phyloP scores from a whole-genome alignment of 225 moss, liverwort and hornwort genomes.

The Anthoceros angustus region DNA sequence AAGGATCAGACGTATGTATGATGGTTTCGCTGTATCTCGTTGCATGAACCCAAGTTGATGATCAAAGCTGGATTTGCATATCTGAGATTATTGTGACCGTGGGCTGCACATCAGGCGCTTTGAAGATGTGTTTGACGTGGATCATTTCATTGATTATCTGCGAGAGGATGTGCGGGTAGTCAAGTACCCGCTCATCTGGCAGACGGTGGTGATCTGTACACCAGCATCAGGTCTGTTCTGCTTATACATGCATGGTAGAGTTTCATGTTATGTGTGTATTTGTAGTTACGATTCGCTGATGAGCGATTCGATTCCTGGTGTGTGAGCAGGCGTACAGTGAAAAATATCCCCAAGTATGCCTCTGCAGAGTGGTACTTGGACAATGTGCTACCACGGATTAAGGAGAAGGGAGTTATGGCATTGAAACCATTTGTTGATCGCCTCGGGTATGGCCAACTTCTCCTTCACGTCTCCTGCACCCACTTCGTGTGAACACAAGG shows the following conservation, averaged over 20 bases:
- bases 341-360: conserved; percentile 50
- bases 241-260: not conserved
- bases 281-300: not conserved
- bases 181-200: conserved; percentile 27
- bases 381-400: conserved; percentile 36
- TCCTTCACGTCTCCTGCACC: not conserved
- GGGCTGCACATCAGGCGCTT: conserved; percentile 22
- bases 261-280: not conserved
- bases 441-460: conserved; percentile 24
- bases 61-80: not conserved
- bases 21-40: not conserved
- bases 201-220: conserved; percentile 24
- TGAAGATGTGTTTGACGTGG: conserved; percentile 43
- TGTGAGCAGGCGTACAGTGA: conserved; percentile 27
- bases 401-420: conserved; percentile 35
- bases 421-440: conserved; percentile 53
- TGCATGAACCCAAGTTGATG: not conserved
- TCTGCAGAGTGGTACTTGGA: conserved; percentile 33
- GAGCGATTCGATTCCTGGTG: not conserved
- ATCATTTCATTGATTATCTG: conserved; percentile 44
- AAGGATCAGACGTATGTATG: conserved; percentile 34
- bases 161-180: conserved; percentile 33
- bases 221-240: conserved; percentile 20
- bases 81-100: not conserved
- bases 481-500: too few species aligned